phyloP scores from a whole-genome alignment of 768 basidiomycete genomes.

The Panus rudis region DNA sequence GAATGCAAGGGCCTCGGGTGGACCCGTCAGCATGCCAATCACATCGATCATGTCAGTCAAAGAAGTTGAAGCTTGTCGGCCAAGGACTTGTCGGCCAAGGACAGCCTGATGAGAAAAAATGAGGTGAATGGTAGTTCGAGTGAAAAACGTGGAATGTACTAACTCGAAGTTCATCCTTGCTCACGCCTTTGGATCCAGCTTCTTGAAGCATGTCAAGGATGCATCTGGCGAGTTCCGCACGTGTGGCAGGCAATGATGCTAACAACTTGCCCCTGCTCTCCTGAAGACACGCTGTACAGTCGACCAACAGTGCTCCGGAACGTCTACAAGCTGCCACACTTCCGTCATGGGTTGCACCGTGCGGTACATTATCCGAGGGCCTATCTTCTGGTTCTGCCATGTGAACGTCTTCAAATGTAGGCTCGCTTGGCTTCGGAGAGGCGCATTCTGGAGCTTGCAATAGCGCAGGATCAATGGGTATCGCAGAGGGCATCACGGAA shows the following conservation, averaged over 20 bases:
- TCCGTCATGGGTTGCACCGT: background rate
- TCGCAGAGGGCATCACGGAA: too few relatives aligned
- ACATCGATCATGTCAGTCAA: slow-evolving; percentile 14
- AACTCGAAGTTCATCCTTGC: slow-evolving; percentile 18
- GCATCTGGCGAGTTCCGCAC: background rate
- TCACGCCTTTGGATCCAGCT: slow-evolving; percentile 20
- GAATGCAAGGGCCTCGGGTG: slow-evolving; percentile 48
- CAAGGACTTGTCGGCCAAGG: too few relatives aligned
- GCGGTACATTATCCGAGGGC: background rate
- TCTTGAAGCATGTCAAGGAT: slow-evolving; percentile 10
- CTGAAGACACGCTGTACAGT: slow-evolving; percentile 19
- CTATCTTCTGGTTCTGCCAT: too few relatives aligned
- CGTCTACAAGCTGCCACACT: slow-evolving; percentile 6
- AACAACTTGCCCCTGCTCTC: slow-evolving; percentile 4
- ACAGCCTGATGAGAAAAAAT: too few relatives aligned
- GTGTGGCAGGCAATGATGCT: background rate
- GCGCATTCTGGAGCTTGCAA: background rate
- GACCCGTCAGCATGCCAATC: slow-evolving; percentile 37
- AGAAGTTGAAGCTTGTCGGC: background rate
- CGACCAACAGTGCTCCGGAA: slow-evolving; percentile 10
- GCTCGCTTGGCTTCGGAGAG: background rate
- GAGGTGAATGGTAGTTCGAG: background rate
- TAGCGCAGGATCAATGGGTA: too few relatives aligned
- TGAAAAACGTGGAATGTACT: background rate
- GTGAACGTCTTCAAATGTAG: background rate